Base-by-base conservation (phyloP, 192 early-diverging fungal species). In the Entomortierella parvispora region DNA sequence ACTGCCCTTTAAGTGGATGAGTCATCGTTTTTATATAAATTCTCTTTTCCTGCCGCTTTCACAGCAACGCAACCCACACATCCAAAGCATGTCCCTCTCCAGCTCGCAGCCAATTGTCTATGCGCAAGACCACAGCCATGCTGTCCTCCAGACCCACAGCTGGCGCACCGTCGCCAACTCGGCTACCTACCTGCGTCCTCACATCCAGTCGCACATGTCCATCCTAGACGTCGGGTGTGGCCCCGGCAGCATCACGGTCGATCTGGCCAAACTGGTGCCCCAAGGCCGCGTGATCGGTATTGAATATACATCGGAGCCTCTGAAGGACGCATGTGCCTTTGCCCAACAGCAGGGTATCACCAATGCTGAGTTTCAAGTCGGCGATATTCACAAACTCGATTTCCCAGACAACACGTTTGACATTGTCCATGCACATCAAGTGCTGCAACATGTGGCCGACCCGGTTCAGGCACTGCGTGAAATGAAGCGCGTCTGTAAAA, bases 151-250 rank as follows among this genome's bases (percentile, higher is more conserved):
- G 32, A 62, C 61, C 5, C 61, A 62, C 20, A 18, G 61, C 46
- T 62, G 61, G 61, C 61, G 61, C n/a, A 62, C 61, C 6, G 32
- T 55, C 14, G 20, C 23, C 9, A 65, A 65, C 62, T 65, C 62
- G 6, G 62, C 62, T 10, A 9, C 37, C 6, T 65, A 55, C 28
- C 62, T 65, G 50, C 14, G 14, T 12, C 62, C 62, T 28, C 40
- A 54, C 40, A 42, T 65, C 40, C 5, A 65, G n/a, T 42, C 62
- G 23, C 2, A 40, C 7, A 65, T 65, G 62, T 45, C 50, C 15
- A 65, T 65, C 18, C 51, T 65, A 9, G 62, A 65, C 20, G 52
- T 65, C n/a, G 62, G 62, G 14, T 65, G 62, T 23, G 62, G 62
- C 52, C 62, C 62, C 10, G 62, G 62, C 37, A 65, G 62, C 40